These are phyloP conservation scores for Dioscorea alata DNA, from an alignment of 106 monocot species.

Conservation along the genomic window DNA sequence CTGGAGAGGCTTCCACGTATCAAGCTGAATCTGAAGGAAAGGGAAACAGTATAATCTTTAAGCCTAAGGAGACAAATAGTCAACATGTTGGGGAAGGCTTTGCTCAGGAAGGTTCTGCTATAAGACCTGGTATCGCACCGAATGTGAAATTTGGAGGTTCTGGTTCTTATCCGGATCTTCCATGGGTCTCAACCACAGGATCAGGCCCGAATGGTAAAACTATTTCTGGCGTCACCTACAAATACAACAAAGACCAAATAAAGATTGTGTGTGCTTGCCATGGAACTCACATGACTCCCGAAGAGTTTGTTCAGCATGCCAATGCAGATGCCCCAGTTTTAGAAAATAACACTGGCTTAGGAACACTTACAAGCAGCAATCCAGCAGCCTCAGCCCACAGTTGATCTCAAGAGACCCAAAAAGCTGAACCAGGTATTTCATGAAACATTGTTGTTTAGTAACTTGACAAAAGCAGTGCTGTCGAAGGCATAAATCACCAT, in stretches of 20 bases:
- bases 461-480: no score
- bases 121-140: constrained; percentile 64
- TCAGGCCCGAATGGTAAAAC: constrained; percentile 73
- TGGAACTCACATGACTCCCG: constrained; percentile 77
- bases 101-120: constrained; percentile 28
- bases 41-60: constrained; percentile 12
- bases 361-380: constrained; percentile 26
- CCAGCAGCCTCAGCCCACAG: constrained; percentile 47
- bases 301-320: constrained; percentile 87
- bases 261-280: constrained; percentile 97
- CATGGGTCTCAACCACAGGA: constrained; percentile 91
- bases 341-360: constrained; percentile 22
- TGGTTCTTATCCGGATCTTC: constrained; percentile 81
- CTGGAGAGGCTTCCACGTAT: constrained; percentile 27
- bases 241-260: constrained; percentile 58
- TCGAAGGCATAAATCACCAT: no score
- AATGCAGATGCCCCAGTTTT: constrained; percentile 18
- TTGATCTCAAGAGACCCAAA: constrained; percentile 11
- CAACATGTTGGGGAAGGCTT: constrained; percentile 19
- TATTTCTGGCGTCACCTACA: constrained; percentile 96
- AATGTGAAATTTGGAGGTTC: constrained; percentile 74
- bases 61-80: constrained; percentile 21
- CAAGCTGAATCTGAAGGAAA: constrained; percentile 27
- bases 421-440: no score
- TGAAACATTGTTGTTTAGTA: no score